Percentiles rank a stretch among this genome's conserved stretches.
Evolutionary conservation across 2,329 filamentous ascomycete genomes (phyloP).

Genomic region (Capronia epimyces): DNA sequence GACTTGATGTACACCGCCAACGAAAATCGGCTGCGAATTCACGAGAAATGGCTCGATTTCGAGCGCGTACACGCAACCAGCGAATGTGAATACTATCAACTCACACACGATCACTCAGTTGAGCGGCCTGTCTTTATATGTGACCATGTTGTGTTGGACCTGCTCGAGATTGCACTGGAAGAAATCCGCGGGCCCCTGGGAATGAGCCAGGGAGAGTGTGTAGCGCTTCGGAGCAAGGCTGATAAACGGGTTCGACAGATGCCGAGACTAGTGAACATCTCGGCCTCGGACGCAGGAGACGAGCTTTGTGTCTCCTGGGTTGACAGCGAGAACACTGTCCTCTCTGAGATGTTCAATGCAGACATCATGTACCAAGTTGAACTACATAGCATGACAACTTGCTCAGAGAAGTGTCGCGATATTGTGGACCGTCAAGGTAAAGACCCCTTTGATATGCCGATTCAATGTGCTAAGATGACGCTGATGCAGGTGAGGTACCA

Average conservation of each 20-base stretch:
- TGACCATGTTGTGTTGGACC: constrained; percentile 15
- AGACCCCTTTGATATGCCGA: background rate
- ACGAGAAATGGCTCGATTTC: constrained; percentile 30
- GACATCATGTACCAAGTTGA: constrained; percentile 13
- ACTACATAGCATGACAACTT: constrained; percentile 10
- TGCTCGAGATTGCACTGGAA: constrained; percentile 9
- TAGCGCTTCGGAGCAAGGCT: background rate
- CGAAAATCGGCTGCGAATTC: constrained; percentile 15
- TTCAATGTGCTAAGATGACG: too few species aligned
- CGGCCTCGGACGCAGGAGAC: background rate
- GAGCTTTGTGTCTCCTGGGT: constrained; percentile 18
- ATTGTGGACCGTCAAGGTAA: background rate
- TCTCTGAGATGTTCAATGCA: constrained; percentile 3
- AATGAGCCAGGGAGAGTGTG: background rate
- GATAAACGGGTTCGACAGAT: constrained; percentile 12
- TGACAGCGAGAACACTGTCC: constrained; percentile 12
- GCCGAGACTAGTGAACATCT: constrained; percentile 14
- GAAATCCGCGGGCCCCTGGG: background rate
- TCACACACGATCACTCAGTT: background rate
- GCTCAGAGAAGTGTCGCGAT: background rate
- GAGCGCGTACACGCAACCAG: constrained; percentile 6
- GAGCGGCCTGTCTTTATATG: constrained; percentile 10
- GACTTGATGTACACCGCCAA: constrained; percentile 21
- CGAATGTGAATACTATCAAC: constrained; percentile 6
- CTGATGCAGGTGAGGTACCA: too few species aligned